phyloP scores from a whole-genome alignment of 495 filamentous ascomycete species.

The Oidiodendron maius region DNA sequence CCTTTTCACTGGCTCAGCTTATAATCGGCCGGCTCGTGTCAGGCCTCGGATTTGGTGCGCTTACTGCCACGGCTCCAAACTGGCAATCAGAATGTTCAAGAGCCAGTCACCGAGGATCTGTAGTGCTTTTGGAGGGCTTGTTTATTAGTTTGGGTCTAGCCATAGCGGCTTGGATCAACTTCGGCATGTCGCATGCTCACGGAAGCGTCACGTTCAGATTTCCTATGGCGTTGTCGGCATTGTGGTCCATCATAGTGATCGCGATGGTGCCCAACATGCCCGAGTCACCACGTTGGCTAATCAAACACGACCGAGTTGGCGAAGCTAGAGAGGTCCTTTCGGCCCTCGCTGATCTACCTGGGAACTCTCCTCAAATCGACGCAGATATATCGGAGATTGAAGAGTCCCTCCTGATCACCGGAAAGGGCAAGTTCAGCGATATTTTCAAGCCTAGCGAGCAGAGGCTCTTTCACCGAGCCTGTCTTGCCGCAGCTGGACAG shows the following conservation, averaged over 20 bases:
- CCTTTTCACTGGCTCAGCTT: conserved; percentile 55
- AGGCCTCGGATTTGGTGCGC: conserved; percentile 42
- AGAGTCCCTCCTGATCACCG: conserved; percentile 10
- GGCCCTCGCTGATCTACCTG: conserved; percentile 40
- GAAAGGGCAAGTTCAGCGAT: conserved; percentile 16
- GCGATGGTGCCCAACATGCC: conserved; percentile 59
- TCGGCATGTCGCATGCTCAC: conserved; percentile 67
- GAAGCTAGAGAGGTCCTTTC: conserved; percentile 66
- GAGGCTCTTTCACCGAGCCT: conserved; percentile 22
- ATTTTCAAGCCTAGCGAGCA: conserved; percentile 13
- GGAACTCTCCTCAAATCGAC: neutral
- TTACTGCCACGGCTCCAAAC: conserved; percentile 23
- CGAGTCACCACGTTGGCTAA: conserved; percentile 69
- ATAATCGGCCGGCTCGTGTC: conserved; percentile 53
- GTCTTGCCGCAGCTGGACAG: conserved; percentile 23
- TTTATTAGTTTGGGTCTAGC: conserved; percentile 25
- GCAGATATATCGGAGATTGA: neutral
- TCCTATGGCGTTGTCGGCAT: conserved; percentile 25
- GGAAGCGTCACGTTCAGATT: conserved; percentile 45
- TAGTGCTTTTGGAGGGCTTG: conserved; percentile 7
- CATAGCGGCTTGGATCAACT: conserved; percentile 74
- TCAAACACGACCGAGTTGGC: conserved; percentile 55
- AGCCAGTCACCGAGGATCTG: conserved; percentile 11
- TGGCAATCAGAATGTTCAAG: conserved; percentile 14
- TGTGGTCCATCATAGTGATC: conserved; percentile 61